These are phyloP conservation scores for Chondrostereum purpureum DNA, from an alignment of 1,284 basidiomycete genomes.

Conservation along the genomic window DNA sequence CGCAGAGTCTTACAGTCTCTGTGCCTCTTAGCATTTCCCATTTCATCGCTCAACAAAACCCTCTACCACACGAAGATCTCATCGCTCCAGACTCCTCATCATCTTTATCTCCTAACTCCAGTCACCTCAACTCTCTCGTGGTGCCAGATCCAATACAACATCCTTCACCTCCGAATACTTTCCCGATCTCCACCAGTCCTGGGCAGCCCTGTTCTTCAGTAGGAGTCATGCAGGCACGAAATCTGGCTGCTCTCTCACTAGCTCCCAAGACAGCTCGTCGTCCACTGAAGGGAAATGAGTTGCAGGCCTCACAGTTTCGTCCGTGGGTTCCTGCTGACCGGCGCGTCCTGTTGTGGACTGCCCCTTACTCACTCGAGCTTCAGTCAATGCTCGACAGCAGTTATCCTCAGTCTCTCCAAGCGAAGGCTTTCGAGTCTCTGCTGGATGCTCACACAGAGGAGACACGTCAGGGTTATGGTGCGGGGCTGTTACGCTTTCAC, in stretches of 20 bases:
- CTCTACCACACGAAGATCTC: too few species aligned
- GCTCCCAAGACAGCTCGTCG: background rate
- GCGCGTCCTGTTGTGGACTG: constrained; percentile 8
- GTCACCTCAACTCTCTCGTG: too few species aligned
- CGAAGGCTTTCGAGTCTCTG: background rate
- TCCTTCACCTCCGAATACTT: too few species aligned
- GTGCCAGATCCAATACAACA: too few species aligned
- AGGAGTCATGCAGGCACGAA: too few species aligned
- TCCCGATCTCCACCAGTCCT: too few species aligned
- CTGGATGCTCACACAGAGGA: background rate
- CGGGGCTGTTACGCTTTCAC: constrained; percentile 9
- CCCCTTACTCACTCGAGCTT: constrained; percentile 1
- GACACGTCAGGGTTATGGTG: constrained; percentile 6
- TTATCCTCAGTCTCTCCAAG: background rate
- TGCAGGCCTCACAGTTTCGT: constrained; percentile 4
- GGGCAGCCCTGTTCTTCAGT: too few species aligned
- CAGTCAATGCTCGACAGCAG: background rate
- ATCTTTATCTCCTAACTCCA: too few species aligned
- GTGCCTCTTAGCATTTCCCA: too few species aligned
- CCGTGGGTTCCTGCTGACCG: constrained; percentile 9
- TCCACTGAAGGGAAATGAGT: constrained; percentile 3
- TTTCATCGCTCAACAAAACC: too few species aligned
- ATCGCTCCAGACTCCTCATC: too few species aligned
- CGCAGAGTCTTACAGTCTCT: too few species aligned
- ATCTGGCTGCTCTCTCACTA: background rate